Evolutionary conservation across 176 grass and related monocot species (phyloP), one percentile per base, ranked within the genome.

Genomic region (Bothriochloa decipiens): DNA sequence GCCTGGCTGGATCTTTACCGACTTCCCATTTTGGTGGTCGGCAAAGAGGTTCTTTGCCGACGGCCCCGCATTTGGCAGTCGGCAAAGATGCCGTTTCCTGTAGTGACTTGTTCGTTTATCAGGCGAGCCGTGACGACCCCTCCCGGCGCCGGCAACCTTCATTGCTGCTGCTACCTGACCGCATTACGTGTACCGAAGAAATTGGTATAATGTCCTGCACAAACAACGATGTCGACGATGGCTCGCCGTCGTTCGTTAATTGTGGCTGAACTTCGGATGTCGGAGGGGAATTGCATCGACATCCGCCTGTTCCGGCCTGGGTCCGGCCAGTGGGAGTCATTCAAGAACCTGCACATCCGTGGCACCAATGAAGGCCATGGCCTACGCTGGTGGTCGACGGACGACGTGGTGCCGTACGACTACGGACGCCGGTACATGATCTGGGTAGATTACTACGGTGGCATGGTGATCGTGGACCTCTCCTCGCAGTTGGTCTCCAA

Each of bases 251-350:
- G 46, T 49, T 11, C 42, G 42, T 43, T 1, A 41, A 0, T 8
- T 70, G 6, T 0, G 1, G 16, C 20, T 55, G 37, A 39, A 0
- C n/a, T 2, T 8, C 2, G 3, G 8, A 0, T 0, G 2, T 8
- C 3, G 2, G 8, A 6, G 4, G 10, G 3, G 37, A n/a, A n/a
- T n/a, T n/a, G n/a, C n/a, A n/a, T n/a, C n/a, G n/a, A n/a, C n/a
- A n/a, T 6, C 37, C 37, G 37, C 37, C 4, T 39, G 37, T 39
- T 39, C 37, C 37, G 37, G 37, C 6, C 37, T 5, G 3, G 37
- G 36, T 41, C 68, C 10, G 18, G 1, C 35, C 8, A 23, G 18
- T 70, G 68, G 68, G 9, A 40, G 68, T 4, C 0, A 8, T 70
- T n/a, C 68, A 12, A 41, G 36, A 70, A 70, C 15, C 6, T 41